These are phyloP conservation scores for Vitis hybrid DNA, from an alignment of 177 flowering plant genomes.

Conservation along the genomic window DNA sequence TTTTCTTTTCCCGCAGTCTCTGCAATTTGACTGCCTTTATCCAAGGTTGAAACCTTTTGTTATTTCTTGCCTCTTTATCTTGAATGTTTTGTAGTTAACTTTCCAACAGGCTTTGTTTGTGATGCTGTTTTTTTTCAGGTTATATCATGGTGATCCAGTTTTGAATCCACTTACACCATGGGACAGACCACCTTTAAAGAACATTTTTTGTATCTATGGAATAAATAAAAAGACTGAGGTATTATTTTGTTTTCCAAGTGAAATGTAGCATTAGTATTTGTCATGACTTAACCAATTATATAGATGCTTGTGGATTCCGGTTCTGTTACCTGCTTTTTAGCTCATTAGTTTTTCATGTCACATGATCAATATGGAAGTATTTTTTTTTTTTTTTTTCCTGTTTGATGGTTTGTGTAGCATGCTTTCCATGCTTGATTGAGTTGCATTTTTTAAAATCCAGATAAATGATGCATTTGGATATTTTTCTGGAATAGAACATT, in stretches of 20 bases:
- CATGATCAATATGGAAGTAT: too few species aligned
- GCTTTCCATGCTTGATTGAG: too few species aligned
- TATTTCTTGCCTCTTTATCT: background rate
- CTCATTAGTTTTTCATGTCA: too few species aligned
- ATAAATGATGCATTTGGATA: too few species aligned
- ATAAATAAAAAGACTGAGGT: constrained; percentile 90
- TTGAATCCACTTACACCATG: constrained; percentile 95
- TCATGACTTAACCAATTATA: background rate
- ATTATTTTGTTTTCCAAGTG: constrained; percentile 13
- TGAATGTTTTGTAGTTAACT: background rate
- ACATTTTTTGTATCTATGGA: constrained; percentile 93
- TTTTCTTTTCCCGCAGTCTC: background rate
- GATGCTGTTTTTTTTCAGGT: constrained; percentile 52
- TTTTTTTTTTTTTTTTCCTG: too few species aligned
- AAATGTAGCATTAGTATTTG: background rate
- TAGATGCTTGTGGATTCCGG: background rate
- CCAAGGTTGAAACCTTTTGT: background rate
- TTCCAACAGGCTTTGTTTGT: background rate
- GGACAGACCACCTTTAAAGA: constrained; percentile 98
- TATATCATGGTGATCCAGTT: constrained; percentile 91
- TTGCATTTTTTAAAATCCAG: too few species aligned
- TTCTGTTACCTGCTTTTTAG: background rate
- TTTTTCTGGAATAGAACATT: too few species aligned
- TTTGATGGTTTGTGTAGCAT: too few species aligned
- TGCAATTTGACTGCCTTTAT: background rate